Evolutionary conservation across 345 rosid genomes (phyloP).

Genomic region (Eucalyptus coolabah): DNA sequence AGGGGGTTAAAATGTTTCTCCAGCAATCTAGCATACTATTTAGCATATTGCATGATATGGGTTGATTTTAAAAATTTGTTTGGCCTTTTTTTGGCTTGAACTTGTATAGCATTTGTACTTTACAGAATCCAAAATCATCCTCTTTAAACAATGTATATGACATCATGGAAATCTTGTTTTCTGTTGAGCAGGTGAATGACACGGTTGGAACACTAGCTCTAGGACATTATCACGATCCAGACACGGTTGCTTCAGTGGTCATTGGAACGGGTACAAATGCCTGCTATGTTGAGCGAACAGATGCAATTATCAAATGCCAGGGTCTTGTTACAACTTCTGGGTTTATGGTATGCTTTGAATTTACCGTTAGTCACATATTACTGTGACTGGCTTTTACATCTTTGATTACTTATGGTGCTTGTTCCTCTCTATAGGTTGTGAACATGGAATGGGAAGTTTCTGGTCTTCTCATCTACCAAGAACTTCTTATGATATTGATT

Average conservation of each 20-base stretch:
- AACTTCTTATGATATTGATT: constrained; percentile 75
- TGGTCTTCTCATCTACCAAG: constrained; percentile 96
- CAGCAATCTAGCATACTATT: not conserved
- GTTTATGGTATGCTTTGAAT: constrained; percentile 62
- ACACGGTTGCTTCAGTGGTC: constrained; percentile 85
- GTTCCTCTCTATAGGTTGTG: constrained; percentile 44
- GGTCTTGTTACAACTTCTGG: constrained; percentile 79
- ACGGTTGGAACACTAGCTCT: constrained; percentile 91
- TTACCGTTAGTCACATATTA: not conserved
- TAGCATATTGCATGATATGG: not conserved
- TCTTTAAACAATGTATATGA: not conserved
- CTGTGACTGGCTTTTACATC: not conserved
- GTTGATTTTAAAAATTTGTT: not conserved
- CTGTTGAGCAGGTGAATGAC: constrained; percentile 69
- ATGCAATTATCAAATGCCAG: constrained; percentile 85
- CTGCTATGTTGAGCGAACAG: constrained; percentile 82
- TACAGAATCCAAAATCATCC: not conserved
- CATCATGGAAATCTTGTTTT: not conserved
- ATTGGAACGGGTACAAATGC: constrained; percentile 97
- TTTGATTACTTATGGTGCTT: not conserved
- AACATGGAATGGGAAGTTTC: constrained; percentile 97
- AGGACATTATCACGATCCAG: constrained; percentile 80
- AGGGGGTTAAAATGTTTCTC: not conserved
- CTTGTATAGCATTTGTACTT: not conserved
- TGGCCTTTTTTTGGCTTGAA: not conserved